Percentiles rank a stretch among this genome's conserved stretches.
Evolutionary conservation across 1,284 basidiomycete species (phyloP).

Genomic region (Meripilus lineatus): DNA sequence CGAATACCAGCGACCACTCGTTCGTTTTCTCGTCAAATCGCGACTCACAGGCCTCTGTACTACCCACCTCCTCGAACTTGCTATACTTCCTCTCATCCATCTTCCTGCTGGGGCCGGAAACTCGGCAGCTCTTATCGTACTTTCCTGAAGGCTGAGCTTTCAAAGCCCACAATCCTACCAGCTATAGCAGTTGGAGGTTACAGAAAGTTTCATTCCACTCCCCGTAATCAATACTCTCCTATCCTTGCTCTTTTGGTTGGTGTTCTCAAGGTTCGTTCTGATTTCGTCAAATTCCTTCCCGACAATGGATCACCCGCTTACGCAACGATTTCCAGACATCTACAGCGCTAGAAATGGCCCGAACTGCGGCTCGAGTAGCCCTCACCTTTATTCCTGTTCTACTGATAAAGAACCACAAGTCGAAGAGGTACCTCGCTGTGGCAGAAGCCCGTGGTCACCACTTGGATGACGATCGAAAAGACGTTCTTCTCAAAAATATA

Average conservation of each 20-base stretch:
- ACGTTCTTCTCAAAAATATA: slow-evolving; percentile 40
- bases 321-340: slow-evolving; percentile 34
- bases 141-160: slow-evolving; percentile 6
- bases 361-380: slow-evolving; percentile 61
- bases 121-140: neutral
- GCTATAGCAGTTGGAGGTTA: slow-evolving; percentile 1
- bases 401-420: slow-evolving; percentile 50
- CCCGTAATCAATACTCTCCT: slow-evolving; percentile 27
- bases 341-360: slow-evolving; percentile 53
- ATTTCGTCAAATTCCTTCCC: neutral
- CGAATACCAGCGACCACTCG: slow-evolving; percentile 9
- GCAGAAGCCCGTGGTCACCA: slow-evolving; percentile 46
- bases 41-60: slow-evolving; percentile 3
- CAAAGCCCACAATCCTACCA: slow-evolving; percentile 5
- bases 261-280: slow-evolving; percentile 43
- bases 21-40: neutral
- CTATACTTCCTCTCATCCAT: neutral
- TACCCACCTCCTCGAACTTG: neutral
- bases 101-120: neutral
- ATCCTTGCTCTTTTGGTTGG: slow-evolving; percentile 35
- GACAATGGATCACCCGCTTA: neutral
- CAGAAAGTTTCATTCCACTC: slow-evolving; percentile 39
- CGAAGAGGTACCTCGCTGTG: slow-evolving; percentile 44
- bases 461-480: slow-evolving; percentile 46
- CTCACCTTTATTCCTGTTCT: slow-evolving; percentile 70